Evolutionary conservation across 78 protist genomes (phyloP).

Genomic region (Dictyostelium purpureum): DNA sequence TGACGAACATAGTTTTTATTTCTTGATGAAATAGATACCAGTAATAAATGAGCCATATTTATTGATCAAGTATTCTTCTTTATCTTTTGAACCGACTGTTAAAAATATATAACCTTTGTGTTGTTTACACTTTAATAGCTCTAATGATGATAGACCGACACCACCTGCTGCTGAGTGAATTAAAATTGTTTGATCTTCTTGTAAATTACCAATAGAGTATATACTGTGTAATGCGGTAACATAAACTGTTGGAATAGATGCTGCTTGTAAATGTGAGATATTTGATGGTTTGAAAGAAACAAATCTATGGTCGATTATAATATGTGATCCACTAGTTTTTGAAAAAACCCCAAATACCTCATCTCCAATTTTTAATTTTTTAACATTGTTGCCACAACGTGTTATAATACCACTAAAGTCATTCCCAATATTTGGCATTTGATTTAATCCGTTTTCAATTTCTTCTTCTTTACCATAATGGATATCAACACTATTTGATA

Average conservation of each 20-base stretch:
- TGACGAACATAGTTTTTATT: neutral
- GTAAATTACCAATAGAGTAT: conserved; percentile 6
- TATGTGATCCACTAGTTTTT: neutral
- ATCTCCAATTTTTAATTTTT: conserved; percentile 13
- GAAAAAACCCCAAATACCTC: neutral
- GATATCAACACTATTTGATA: too few species aligned
- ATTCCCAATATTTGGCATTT: too few species aligned
- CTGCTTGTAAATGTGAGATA: neutral
- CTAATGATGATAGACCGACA: conserved; percentile 63
- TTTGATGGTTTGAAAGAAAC: neutral
- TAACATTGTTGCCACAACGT: neutral
- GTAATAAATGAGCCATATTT: neutral
- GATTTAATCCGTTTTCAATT: too few species aligned
- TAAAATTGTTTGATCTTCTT: neutral
- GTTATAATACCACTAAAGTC: conserved; percentile 16
- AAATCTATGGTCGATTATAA: neutral
- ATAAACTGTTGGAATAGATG: conserved; percentile 1
- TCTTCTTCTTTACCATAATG: too few species aligned
- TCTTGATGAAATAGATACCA: neutral
- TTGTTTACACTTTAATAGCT: conserved; percentile 82
- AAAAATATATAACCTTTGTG: neutral
- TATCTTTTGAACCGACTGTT: conserved; percentile 2
- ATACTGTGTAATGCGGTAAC: neutral
- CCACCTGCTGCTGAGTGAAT: conserved; percentile 4
- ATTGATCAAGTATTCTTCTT: neutral